These are phyloP conservation scores for Podospora pseudoanserina DNA, from an alignment of 495 filamentous ascomycete species.

Conservation along the genomic window DNA sequence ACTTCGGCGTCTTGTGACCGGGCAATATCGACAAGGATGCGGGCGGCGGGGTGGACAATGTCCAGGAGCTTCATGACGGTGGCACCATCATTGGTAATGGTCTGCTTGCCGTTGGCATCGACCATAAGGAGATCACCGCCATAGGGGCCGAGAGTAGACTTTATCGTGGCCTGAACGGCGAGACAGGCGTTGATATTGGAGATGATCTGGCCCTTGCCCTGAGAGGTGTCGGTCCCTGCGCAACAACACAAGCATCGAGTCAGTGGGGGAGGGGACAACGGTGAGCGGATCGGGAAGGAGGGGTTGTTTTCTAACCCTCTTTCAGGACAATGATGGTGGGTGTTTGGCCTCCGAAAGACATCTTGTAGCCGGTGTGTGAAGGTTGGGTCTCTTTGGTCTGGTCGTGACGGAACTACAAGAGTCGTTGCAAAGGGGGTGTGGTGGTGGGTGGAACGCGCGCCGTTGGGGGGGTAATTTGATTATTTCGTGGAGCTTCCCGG, in stretches of 20 bases:
- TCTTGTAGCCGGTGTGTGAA: conserved; percentile 34
- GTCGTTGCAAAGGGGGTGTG: conserved; percentile 6
- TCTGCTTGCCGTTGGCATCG: conserved; percentile 90
- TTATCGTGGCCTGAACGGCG: conserved; percentile 93
- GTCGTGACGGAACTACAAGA: conserved; percentile 18
- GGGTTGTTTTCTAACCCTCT: conserved; percentile 67
- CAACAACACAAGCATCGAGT: conserved; percentile 18
- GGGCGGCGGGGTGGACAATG: conserved; percentile 95
- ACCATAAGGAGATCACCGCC: conserved; percentile 95
- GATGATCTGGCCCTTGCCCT: conserved; percentile 94
- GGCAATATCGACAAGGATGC: conserved; percentile 97
- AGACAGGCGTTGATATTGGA: conserved; percentile 98
- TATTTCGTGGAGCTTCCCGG: conserved; percentile 3
- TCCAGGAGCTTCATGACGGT: conserved; percentile 99
- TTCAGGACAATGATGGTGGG: conserved; percentile 98
- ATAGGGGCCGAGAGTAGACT: conserved; percentile 94
- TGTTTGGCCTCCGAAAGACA: conserved; percentile 98
- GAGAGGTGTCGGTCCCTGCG: conserved; percentile 92
- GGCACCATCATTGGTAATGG: conserved; percentile 98
- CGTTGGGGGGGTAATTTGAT: conserved; percentile 4
- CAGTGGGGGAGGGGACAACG: conserved; percentile 22
- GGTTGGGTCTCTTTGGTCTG: conserved; percentile 5
- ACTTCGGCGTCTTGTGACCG: conserved; percentile 99
- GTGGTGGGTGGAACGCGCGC: conserved; percentile 8
- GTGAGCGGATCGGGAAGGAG: conserved; percentile 29